Evolutionary conservation across 257 asterid species (phyloP).

Genomic region (Gardenia jasminoides): DNA sequence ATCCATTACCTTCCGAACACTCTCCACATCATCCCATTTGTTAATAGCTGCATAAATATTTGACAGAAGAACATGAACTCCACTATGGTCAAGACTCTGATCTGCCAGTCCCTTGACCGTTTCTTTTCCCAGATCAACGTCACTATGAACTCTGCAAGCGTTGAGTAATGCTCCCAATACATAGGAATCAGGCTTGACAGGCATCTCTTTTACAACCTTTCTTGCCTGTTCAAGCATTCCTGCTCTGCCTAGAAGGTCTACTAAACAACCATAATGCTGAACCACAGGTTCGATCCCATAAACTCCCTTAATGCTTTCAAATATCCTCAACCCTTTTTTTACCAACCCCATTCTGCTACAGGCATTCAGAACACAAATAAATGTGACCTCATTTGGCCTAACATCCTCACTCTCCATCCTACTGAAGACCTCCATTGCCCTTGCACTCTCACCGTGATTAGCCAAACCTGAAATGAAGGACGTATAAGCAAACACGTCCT

Average conservation of each 20-base stretch:
- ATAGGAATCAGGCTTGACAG: conserved; percentile 38
- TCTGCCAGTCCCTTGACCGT: conserved; percentile 27
- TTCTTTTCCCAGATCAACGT: conserved; percentile 28
- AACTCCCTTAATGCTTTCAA: conserved; percentile 35
- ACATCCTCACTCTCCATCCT: conserved; percentile 50
- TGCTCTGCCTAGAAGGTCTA: conserved; percentile 50
- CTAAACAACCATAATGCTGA: conserved; percentile 50
- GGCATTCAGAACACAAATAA: conserved; percentile 43
- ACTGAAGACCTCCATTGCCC: conserved; percentile 35
- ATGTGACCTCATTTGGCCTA: conserved; percentile 49
- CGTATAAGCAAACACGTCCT: conserved; percentile 45
- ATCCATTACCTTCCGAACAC: conserved; percentile 45
- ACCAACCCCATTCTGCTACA: conserved; percentile 50
- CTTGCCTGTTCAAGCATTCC: conserved; percentile 44
- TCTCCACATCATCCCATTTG: conserved; percentile 55
- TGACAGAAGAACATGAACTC: conserved; percentile 45
- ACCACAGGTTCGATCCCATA: conserved; percentile 38
- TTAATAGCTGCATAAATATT: conserved; percentile 43
- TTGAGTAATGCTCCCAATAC: conserved; percentile 50
- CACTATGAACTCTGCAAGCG: conserved; percentile 47
- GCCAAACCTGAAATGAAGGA: conserved; percentile 56
- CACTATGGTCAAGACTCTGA: conserved; percentile 35
- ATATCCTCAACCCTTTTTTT: conserved; percentile 45
- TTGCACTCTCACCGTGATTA: conserved; percentile 36
- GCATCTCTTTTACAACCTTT: conserved; percentile 35